Percentiles rank a stretch among this genome's conserved stretches.
Evolutionary conservation across 495 filamentous ascomycete species (phyloP).

Genomic region (Hypoxylon rickii): DNA sequence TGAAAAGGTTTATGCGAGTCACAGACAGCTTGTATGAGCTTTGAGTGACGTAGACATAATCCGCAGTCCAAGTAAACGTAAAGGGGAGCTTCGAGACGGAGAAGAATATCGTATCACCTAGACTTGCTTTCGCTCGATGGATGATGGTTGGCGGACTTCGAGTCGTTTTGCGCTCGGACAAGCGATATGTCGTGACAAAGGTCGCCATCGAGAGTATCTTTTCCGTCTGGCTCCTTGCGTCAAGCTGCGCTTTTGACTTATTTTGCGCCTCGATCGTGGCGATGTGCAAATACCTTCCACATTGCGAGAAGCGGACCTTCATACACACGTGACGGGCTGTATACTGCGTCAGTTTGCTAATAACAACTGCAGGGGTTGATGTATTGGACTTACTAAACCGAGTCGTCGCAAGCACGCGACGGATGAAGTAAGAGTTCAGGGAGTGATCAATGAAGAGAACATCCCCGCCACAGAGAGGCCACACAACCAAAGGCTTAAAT

Average conservation of each 20-base stretch:
- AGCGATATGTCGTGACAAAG: not conserved
- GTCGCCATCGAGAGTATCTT: not conserved
- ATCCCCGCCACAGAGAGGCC: slow-evolving; percentile 3
- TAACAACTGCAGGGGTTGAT: not conserved
- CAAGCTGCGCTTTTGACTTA: not conserved
- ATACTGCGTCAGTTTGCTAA: not conserved
- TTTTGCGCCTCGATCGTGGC: slow-evolving; percentile 4
- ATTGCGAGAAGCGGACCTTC: slow-evolving; percentile 1
- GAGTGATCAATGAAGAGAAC: not conserved
- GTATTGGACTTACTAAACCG: not conserved
- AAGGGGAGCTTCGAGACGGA: slow-evolving; percentile 1
- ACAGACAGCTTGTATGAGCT: slow-evolving; percentile 2
- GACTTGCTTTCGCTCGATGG: not conserved
- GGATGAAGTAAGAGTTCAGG: not conserved
- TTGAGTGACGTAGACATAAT: not conserved
- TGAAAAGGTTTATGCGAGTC: not conserved
- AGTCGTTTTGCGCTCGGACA: not conserved
- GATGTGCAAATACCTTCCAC: slow-evolving; percentile 2
- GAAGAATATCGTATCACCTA: not conserved
- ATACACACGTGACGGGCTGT: slow-evolving; percentile 1
- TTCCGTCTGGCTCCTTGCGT: not conserved
- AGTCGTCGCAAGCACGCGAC: not conserved
- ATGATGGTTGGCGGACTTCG: not conserved
- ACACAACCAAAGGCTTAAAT: not conserved
- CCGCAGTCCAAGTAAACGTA: slow-evolving; percentile 1